Conservation (phyloP, 2,329 filamentous ascomycete genomes). For the Fusarium marasasianum region DNA sequence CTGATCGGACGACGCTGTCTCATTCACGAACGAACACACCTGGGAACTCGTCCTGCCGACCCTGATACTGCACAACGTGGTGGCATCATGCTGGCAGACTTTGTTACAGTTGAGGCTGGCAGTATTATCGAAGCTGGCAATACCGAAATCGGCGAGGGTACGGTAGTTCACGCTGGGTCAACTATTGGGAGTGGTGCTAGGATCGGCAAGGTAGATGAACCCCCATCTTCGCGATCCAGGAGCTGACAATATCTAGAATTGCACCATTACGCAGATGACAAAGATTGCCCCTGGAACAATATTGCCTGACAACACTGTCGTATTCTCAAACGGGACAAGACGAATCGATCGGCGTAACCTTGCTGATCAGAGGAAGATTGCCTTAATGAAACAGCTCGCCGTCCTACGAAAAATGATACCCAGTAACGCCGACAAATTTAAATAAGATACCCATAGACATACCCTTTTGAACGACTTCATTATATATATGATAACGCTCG, state of each 20-base stretch:
- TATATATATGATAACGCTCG: not conserved
- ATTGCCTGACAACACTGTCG: constrained; percentile 73
- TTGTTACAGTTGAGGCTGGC: constrained; percentile 69
- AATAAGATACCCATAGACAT: constrained; percentile 40
- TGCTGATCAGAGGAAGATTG: constrained; percentile 69
- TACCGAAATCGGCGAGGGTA: constrained; percentile 69
- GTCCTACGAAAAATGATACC: constrained; percentile 73
- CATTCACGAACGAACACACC: constrained; percentile 73
- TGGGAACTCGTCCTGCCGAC: constrained; percentile 58
- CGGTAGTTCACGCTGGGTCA: constrained; percentile 66
- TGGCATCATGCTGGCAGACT: constrained; percentile 68
- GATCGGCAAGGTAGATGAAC: constrained; percentile 67
- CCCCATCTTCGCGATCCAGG: not conserved
- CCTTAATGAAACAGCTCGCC: constrained; percentile 73
- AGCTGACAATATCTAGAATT: constrained; percentile 60
- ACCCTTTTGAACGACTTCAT: not conserved
- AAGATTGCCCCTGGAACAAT: constrained; percentile 65
- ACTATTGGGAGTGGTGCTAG: constrained; percentile 68
- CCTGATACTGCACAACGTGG: constrained; percentile 43
- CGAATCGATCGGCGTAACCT: constrained; percentile 69
- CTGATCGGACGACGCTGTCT: constrained; percentile 84
- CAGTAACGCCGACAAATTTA: constrained; percentile 66
- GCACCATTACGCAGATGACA: constrained; percentile 74
- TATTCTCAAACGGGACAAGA: constrained; percentile 71
- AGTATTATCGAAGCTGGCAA: constrained; percentile 70